These are phyloP conservation scores for Solanum habrochaites DNA, from an alignment of 257 asterid genomes.

Conservation along the genomic window DNA sequence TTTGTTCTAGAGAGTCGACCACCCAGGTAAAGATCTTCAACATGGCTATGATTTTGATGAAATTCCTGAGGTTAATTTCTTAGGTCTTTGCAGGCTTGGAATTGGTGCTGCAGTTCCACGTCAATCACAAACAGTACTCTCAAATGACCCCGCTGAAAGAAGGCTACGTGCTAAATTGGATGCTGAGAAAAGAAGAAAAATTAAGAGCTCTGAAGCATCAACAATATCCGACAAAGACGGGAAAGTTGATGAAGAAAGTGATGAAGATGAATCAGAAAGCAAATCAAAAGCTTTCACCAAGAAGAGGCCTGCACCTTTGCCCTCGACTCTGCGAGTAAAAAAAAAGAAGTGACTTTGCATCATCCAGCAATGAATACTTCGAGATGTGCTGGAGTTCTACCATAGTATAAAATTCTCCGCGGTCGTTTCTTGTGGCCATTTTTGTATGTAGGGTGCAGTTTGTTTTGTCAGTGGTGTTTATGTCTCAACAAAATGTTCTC, in stretches of 20 bases:
- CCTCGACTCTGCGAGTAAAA: constrained; percentile 9
- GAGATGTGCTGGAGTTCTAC: not conserved
- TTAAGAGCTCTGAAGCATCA: constrained; percentile 23
- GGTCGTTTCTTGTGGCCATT: not conserved
- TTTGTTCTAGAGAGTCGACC: constrained; percentile 61
- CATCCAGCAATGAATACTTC: not conserved
- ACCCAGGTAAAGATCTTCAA: constrained; percentile 36
- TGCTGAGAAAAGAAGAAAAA: constrained; percentile 25
- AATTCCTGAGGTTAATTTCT: not conserved
- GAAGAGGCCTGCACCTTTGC: constrained; percentile 36
- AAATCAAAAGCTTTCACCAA: constrained; percentile 50
- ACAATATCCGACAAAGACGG: constrained; percentile 22
- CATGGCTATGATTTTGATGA: not conserved
- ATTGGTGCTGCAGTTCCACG: constrained; percentile 72
- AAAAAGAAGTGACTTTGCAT: constrained; percentile 24
- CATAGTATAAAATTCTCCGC: not conserved
- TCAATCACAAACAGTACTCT: constrained; percentile 20
- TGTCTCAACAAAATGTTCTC: not conserved
- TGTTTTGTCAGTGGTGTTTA: not conserved
- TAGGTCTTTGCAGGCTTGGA: constrained; percentile 55
- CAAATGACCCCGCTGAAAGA: constrained; percentile 52
- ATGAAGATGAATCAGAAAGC: constrained; percentile 67
- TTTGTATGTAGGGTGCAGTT: not conserved
- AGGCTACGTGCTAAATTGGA: constrained; percentile 49
- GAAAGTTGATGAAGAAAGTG: constrained; percentile 42